Conservation (phyloP, 345 rosid genomes). For the Jatropha curcas region DNA sequence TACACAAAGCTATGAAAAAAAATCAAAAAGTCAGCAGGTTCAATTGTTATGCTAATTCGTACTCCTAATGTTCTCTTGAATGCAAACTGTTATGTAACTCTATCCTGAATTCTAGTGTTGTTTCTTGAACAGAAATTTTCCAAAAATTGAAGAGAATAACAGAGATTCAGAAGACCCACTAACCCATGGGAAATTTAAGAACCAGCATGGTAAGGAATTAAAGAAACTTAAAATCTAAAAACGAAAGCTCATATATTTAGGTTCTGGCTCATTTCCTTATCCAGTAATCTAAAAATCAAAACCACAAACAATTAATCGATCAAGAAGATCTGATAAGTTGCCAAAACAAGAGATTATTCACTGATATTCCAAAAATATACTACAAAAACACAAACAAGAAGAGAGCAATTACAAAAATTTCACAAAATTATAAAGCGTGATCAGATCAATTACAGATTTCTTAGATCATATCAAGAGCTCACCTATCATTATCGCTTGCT, state of each 20-base stretch:
- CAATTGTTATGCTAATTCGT: too few species aligned
- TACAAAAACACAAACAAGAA: not conserved
- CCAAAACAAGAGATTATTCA: not conserved
- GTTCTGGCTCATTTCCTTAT: too few species aligned
- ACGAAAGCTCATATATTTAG: too few species aligned
- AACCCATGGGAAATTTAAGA: not conserved
- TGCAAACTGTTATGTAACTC: not conserved
- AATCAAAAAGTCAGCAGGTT: not conserved
- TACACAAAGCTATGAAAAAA: too few species aligned
- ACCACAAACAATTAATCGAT: not conserved
- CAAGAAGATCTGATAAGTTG: not conserved
- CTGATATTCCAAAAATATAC: not conserved
- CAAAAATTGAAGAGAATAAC: not conserved
- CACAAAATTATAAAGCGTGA: not conserved
- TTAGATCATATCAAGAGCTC: not conserved
- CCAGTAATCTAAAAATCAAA: not conserved
- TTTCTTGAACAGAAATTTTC: not conserved
- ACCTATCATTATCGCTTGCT: conserved; percentile 25
- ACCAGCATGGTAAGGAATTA: not conserved
- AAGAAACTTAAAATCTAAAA: too few species aligned
- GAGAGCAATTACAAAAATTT: not conserved
- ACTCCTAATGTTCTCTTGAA: not conserved
- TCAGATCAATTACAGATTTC: not conserved
- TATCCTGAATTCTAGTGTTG: not conserved
- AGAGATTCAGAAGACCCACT: not conserved